A percentile compares a stretch with the other conserved stretches of the same genome.
These are phyloP conservation scores for Phytophthora foliorum DNA, from an alignment of 352 stramenopile genomes.

Conservation along the genomic window DNA sequence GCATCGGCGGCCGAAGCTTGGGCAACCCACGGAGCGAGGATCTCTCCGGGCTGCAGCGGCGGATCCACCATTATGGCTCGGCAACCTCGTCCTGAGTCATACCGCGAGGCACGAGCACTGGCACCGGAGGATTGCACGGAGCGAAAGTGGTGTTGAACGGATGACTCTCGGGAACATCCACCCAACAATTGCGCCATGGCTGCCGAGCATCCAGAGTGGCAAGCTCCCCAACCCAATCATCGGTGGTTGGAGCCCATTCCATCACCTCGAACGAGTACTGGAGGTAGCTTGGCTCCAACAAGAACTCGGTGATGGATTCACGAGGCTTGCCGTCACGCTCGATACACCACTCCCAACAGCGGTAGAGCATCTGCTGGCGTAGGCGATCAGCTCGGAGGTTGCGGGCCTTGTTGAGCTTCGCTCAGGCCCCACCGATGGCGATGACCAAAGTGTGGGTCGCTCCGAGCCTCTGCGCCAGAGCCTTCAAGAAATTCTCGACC, in stretches of 20 bases:
- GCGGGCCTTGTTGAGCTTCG: too few species aligned
- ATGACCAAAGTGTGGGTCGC: neutral
- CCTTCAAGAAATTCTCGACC: neutral
- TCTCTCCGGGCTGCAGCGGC: neutral
- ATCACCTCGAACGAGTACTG: neutral
- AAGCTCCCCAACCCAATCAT: neutral
- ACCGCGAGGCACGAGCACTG: neutral
- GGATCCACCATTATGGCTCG: neutral
- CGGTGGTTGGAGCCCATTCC: neutral
- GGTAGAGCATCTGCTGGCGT: neutral
- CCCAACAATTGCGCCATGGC: conserved; percentile 7
- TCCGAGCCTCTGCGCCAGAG: neutral
- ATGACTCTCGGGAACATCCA: neutral
- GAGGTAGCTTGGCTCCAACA: neutral
- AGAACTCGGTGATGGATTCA: neutral
- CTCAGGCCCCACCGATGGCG: neutral
- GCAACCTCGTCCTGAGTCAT: neutral
- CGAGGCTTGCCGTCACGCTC: too few species aligned
- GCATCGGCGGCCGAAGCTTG: neutral
- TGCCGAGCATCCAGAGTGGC: neutral
- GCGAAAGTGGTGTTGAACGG: conserved; percentile 8
- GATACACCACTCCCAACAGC: neutral
- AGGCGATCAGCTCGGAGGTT: neutral
- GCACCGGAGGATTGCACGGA: neutral
- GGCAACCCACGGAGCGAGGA: neutral